A percentile compares a stretch with the other conserved stretches of the same genome.
These are phyloP conservation scores for Mayamaea pseudoterrestris DNA, from an alignment of 108 stramenopile genomes.

Conservation along the genomic window DNA sequence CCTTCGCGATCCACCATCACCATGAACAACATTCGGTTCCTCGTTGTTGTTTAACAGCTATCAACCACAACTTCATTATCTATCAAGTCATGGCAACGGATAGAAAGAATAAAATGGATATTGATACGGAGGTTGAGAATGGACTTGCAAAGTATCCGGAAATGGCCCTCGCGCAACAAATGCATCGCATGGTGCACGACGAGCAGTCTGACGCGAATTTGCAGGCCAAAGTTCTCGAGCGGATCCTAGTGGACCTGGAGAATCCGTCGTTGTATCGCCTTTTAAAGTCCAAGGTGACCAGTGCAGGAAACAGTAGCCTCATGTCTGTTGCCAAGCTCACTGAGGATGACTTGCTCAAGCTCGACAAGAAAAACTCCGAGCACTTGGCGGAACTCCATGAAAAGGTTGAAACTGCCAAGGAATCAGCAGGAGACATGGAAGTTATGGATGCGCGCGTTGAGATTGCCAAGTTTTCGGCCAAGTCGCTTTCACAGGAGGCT, in stretches of 20 bases:
- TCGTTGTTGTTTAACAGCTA: too few species aligned
- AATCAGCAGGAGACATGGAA: conserved; percentile 95
- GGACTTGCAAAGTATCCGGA: conserved; percentile 60
- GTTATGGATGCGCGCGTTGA: conserved; percentile 85
- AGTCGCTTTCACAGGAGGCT: conserved; percentile 61
- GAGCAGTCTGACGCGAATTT: conserved; percentile 17
- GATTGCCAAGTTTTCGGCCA: conserved; percentile 80
- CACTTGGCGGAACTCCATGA: conserved; percentile 31
- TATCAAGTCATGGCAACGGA: too few species aligned
- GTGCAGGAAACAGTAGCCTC: conserved; percentile 2
- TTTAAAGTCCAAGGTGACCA: conserved; percentile 15
- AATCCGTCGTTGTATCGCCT: conserved; percentile 57
- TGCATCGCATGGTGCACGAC: conserved; percentile 44
- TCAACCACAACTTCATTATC: too few species aligned
- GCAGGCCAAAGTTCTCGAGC: conserved; percentile 25
- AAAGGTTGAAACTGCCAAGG: conserved; percentile 67
- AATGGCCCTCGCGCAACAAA: conserved; percentile 58
- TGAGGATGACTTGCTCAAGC: conserved; percentile 21
- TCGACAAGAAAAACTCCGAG: conserved; percentile 29
- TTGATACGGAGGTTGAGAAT: conserved; percentile 61
- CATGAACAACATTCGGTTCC: too few species aligned
- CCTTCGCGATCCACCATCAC: too few species aligned
- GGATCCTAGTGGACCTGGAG: conserved; percentile 43
- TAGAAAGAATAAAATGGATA: too few species aligned
- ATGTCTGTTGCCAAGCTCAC: conserved; percentile 8